Evolutionary conservation across 1,284 basidiomycete species (phyloP).

Genomic region (Tilletiopsis washingtonensis): DNA sequence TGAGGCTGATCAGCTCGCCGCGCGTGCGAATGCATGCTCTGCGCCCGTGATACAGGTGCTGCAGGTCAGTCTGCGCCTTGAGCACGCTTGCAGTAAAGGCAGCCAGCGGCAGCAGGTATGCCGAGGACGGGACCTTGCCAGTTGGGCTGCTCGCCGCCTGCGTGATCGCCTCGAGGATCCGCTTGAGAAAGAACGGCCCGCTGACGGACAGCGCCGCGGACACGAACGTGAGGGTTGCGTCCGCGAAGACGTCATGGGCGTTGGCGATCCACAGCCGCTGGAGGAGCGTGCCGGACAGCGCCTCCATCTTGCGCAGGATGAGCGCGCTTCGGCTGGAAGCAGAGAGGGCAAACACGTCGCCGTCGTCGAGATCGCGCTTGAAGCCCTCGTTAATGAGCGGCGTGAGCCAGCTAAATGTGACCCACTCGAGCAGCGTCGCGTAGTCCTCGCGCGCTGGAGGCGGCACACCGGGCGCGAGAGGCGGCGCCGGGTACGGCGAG

Average conservation of each 20-base stretch:
- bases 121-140: constrained; percentile 6
- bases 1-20: constrained; percentile 66
- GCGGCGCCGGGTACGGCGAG: too few relatives aligned
- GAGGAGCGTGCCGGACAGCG: not conserved
- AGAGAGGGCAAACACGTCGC: constrained; percentile 21
- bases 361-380: constrained; percentile 17
- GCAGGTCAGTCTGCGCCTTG: constrained; percentile 54
- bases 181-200: constrained; percentile 24
- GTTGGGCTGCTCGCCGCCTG: not conserved
- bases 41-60: constrained; percentile 69
- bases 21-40: constrained; percentile 60
- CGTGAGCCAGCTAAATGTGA: constrained; percentile 66
- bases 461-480: too few relatives aligned
- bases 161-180: constrained; percentile 15
- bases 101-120: constrained; percentile 20
- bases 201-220: constrained; percentile 18
- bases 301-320: constrained; percentile 12
- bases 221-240: constrained; percentile 21
- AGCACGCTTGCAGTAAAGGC: constrained; percentile 15
- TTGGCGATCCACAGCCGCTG: constrained; percentile 13
- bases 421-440: constrained; percentile 68
- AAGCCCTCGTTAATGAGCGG: constrained; percentile 11
- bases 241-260: constrained; percentile 18
- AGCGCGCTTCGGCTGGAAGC: constrained; percentile 13
- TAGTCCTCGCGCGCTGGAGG: constrained; percentile 62